Evolutionary conservation across 352 stramenopile species (phyloP), one percentile per base, ranked within the genome.

Genomic region (Globisporangium sylvaticum): DNA sequence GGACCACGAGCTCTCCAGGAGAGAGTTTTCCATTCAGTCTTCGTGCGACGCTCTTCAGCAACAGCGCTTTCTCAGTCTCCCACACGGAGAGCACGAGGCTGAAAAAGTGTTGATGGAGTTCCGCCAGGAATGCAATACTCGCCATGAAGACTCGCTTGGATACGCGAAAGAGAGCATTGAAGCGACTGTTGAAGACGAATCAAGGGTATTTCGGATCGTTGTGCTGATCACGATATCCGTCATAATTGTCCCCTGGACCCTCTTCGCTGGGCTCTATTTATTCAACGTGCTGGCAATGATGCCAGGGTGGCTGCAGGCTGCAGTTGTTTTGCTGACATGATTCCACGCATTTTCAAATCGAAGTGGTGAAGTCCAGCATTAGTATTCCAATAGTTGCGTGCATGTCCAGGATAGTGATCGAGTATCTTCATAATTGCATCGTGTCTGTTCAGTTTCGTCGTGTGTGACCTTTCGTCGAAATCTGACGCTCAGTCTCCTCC

Each of bases 401-500:
- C 20, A 18, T 44, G 18, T 42, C 8, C 18, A 59, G 31, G 54
- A 25, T 24, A 58, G 29, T 1, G 52, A 12, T 15, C 27, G 8
- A 31, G 27, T 42, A 42, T 59, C 34, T 37, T 24, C 27, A 25
- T 39, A 42, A 42, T 59, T 59, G 53, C 27, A 25, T 27, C 27
- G 31, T 61, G 55, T 27, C 55, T 61, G 20, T 57, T 65, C 32
- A n/a, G 48, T 68, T 39, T 61, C 34, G 37, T 29, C 57, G n/a
- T 1, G 27, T 55, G 70, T 77, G 71, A 76, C 71, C 74, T 76
- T 81, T 81, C 65, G 52, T 65, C 31, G 46, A 18, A 29, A 63
- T 39, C 9, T 27, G n/a, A 12, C 39, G 27, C 8, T 39, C 31
- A 39, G 42, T 53, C 25, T 58, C 52, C 31, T 58, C 4, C 18